Percentiles rank a stretch among this genome's conserved stretches.
phyloP scores from a whole-genome alignment of 768 basidiomycete species.

The Heimioporus sp. region DNA sequence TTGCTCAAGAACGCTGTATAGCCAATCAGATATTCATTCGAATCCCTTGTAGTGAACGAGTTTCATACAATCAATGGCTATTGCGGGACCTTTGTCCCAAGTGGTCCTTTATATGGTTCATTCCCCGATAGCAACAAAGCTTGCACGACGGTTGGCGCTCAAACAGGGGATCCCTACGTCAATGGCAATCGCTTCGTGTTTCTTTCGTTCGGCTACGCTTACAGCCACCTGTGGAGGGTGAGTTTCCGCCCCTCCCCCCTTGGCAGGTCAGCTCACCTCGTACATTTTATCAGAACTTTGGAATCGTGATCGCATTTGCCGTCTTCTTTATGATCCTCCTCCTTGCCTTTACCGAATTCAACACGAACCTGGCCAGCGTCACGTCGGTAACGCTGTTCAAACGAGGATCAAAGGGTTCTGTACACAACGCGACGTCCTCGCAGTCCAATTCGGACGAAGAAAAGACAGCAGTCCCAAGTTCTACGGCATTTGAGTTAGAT shows the following conservation, averaged over 20 bases:
- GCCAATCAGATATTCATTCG: constrained; percentile 66
- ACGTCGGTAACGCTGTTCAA: constrained; percentile 61
- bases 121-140: constrained; percentile 64
- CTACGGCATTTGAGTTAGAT: constrained; percentile 6
- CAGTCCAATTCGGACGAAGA: constrained; percentile 16
- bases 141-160: constrained; percentile 68
- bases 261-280: neutral
- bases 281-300: constrained; percentile 49
- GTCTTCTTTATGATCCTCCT: constrained; percentile 54
- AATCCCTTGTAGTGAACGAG: constrained; percentile 76
- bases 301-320: constrained; percentile 67
- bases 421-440: neutral
- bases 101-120: constrained; percentile 59
- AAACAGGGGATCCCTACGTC: constrained; percentile 58
- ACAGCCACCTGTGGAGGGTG: constrained; percentile 50
- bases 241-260: constrained; percentile 4
- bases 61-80: constrained; percentile 67
- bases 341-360: constrained; percentile 58
- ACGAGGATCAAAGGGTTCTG: constrained; percentile 43
- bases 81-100: constrained; percentile 59
- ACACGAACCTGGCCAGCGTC: constrained; percentile 35
- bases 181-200: constrained; percentile 56
- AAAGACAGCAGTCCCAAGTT: constrained; percentile 19
- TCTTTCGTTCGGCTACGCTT: constrained; percentile 41
- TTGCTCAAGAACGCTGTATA: constrained; percentile 1